Evolutionary conservation across 345 rosid species (phyloP).

Genomic region (Arabis alpina): DNA sequence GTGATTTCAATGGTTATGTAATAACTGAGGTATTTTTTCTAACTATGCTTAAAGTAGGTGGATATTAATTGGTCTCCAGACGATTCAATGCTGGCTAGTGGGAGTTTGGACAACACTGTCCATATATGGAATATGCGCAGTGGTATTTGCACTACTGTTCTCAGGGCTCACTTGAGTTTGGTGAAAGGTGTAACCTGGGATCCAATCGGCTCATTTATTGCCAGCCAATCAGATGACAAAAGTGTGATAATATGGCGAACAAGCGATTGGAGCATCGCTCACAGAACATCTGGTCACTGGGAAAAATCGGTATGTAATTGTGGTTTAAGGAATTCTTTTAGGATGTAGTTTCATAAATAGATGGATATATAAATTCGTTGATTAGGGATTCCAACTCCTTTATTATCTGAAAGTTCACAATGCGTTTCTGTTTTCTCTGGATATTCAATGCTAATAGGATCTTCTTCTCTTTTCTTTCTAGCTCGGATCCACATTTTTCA

Average conservation of each 20-base stretch:
- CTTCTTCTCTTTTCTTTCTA: slow-evolving; percentile 51
- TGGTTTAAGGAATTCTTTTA: slow-evolving; percentile 22
- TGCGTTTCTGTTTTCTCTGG: neutral
- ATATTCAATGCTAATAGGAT: slow-evolving; percentile 36
- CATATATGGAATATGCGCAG: slow-evolving; percentile 95
- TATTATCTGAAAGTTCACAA: neutral
- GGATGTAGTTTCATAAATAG: slow-evolving; percentile 7
- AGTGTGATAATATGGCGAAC: slow-evolving; percentile 98
- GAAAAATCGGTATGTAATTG: slow-evolving; percentile 78
- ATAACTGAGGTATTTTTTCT: slow-evolving; percentile 50
- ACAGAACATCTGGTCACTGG: slow-evolving; percentile 98
- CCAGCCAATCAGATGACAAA: slow-evolving; percentile 99
- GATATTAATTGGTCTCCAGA: slow-evolving; percentile 99
- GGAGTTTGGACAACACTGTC: slow-evolving; percentile 95
- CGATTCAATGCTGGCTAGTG: slow-evolving; percentile 93
- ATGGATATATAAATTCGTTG: neutral
- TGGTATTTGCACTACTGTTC: slow-evolving; percentile 96
- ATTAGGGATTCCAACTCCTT: neutral
- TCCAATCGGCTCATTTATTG: slow-evolving; percentile 96
- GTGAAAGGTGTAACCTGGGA: slow-evolving; percentile 99
- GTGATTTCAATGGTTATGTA: slow-evolving; percentile 30
- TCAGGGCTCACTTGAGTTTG: slow-evolving; percentile 94
- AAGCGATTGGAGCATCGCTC: slow-evolving; percentile 97
- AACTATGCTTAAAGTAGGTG: slow-evolving; percentile 90
- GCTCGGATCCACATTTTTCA: slow-evolving; percentile 98